Base-by-base conservation (phyloP, 805 yeast species). In the Yarrowia deformans region DNA sequence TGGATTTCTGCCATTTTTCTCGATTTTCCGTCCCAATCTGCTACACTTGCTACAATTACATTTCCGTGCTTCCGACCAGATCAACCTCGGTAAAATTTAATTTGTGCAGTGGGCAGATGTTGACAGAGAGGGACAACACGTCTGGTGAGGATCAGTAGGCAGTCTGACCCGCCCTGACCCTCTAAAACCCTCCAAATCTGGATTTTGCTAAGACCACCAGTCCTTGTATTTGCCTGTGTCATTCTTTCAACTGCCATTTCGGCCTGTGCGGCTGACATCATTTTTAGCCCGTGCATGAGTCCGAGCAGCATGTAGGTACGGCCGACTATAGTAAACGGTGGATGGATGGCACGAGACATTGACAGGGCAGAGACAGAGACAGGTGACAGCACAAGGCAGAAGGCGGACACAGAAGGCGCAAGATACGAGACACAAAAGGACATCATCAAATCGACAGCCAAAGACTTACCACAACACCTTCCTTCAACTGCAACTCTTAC, bases 81-180 rank as follows among this genome's bases (percentile, higher is more conserved):
- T 52, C 42, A 35, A 52, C 56, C 56, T 52, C 56, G 56, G 56
- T 35, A 52, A 52, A 49, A 34, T 52, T 52, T 52, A 52, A 52
- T 34, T 49, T 32, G 39, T 23, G 29, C 29, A 23, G 29, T 23
- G 29, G 29, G 29, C 29, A 23, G 29, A n/a, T n/a, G n/a, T n/a
- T n/a, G n/a, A n/a, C n/a, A n/a, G n/a, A n/a, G n/a, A n/a, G n/a
- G n/a, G n/a, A n/a, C n/a, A n/a, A n/a, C n/a, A n/a, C n/a, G n/a
- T n/a, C n/a, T n/a, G n/a, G n/a, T n/a, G n/a, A n/a, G n/a, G n/a
- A n/a, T n/a, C n/a, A n/a, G n/a, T n/a, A n/a, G n/a, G n/a, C n/a
- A n/a, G n/a, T n/a, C n/a, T n/a, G n/a, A n/a, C n/a, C n/a, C n/a
- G n/a, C n/a, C n/a, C n/a, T n/a, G n/a, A n/a, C n/a, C n/a, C n/a